Conservation (phyloP, 2,329 filamentous ascomycete genomes). For the Diaporthe aspalathi region DNA sequence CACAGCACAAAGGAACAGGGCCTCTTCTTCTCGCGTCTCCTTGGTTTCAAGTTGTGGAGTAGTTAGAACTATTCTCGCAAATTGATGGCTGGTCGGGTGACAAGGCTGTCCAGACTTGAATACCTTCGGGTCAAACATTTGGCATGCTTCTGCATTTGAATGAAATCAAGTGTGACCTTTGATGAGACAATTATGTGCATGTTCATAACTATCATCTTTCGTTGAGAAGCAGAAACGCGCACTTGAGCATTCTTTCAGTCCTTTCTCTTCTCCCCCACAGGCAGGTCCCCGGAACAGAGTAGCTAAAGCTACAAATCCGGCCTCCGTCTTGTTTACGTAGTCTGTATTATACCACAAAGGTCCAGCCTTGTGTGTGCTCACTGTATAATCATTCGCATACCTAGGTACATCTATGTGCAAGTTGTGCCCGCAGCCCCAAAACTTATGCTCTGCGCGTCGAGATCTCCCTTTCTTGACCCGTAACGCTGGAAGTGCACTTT, state of each 20-base stretch:
- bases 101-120: no score
- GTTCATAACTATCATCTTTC: not conserved
- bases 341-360: no score
- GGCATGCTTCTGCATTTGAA: not conserved
- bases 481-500: no score
- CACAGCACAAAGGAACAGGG: not conserved
- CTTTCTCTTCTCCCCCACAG: slow-evolving; percentile 7
- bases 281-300: slow-evolving; percentile 9
- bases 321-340: no score
- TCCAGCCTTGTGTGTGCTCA: no score
- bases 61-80: not conserved
- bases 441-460: no score
- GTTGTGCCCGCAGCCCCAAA: no score
- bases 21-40: not conserved
- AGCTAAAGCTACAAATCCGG: no score
- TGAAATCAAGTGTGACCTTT: not conserved
- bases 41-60: not conserved
- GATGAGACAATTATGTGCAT: not conserved
- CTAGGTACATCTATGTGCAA: no score
- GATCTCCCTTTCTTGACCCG: no score
- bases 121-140: not conserved
- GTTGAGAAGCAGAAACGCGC: not conserved
- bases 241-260: slow-evolving; percentile 18
- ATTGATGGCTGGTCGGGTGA: no score
- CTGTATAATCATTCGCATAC: no score